Evolutionary conservation across 768 basidiomycete genomes (phyloP), one percentile per base, ranked within the genome.

Genomic region (Mycena galopus): DNA sequence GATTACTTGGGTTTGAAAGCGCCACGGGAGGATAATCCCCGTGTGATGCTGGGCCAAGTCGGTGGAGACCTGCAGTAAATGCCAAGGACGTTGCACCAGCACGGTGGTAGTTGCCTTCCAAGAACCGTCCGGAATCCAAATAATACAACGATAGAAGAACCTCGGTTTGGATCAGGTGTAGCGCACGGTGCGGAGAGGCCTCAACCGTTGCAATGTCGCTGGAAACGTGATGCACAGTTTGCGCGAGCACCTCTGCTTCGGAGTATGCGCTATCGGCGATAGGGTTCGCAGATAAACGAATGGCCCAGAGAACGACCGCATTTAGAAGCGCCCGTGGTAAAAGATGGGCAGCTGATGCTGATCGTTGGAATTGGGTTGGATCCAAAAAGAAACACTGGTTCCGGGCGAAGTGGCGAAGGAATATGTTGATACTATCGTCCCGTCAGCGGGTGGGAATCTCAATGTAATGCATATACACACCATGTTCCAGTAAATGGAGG

Each of bases 71-170:
- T 11, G 42, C 32, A 19, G 32, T 50, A 17, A 74, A 32, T 2
- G 69, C 73, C 6, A 74, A 51, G 12, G 73, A 74, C 5, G 73
- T 68, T 12, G 69, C 73, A 7, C 50, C 57, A 1, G 64, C 69
- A 37, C 65, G 53, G 37, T 68, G 62, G 29, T 67, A 53, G 9
- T 51, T 55, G 1, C 73, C 65, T 32, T 71, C 60, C 37, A 57
- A 30, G 7, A 65, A 19, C 0, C 37, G 39, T 8, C 39, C 69
- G 6, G 35, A 14, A 14, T 74, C 69, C n/a, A 74, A 56, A 29
- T 59, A 68, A n/a, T 74, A 74, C 16, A 71, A n/a, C 7, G 73
- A 67, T 1, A 74, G 37, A 9, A 74, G 69, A 12, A 74, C 55
- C 23, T 55, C 32, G 0, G 69, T 27, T 39, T 74, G 73, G 4